A percentile compares a stretch with the other conserved stretches of the same genome.
Conservation (phyloP, 78 protist genomes). For the Neovahlkampfia damariscottae region DNA sequence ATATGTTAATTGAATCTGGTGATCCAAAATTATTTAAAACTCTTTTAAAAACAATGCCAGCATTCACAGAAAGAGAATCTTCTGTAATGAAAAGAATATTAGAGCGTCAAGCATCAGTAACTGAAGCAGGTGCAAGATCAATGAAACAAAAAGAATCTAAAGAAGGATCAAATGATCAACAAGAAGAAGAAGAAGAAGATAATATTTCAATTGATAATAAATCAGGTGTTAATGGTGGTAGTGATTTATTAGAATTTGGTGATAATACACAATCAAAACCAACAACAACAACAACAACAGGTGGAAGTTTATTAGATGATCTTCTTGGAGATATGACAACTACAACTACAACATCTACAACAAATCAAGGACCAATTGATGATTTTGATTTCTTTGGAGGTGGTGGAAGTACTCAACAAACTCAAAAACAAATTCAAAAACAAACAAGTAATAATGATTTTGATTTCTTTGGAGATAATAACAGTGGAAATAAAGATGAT, state of each 20-base stretch:
- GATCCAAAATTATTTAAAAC: not conserved
- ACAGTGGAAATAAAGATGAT: too few species aligned
- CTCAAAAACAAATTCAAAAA: not conserved
- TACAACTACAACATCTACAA: not conserved
- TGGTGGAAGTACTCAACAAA: not conserved
- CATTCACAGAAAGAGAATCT: slow-evolving; percentile 51
- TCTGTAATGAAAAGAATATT: slow-evolving; percentile 17
- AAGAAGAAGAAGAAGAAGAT: not conserved
- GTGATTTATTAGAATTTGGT: not conserved
- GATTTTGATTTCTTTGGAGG: not conserved
- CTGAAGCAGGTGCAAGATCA: not conserved
- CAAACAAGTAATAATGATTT: not conserved
- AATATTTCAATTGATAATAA: not conserved
- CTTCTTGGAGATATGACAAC: not conserved
- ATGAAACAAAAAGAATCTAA: too few species aligned
- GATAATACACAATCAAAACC: not conserved
- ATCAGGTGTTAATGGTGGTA: not conserved
- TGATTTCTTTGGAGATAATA: not conserved
- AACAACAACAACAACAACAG: not conserved
- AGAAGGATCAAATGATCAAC: not conserved
- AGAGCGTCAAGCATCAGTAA: not conserved
- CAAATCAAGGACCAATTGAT: not conserved
- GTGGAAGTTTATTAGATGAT: not conserved
- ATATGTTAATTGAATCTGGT: not conserved
- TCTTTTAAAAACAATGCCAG: slow-evolving; percentile 62